Conservation (phyloP, 129 eudicot species). For the Silybum marianum region DNA sequence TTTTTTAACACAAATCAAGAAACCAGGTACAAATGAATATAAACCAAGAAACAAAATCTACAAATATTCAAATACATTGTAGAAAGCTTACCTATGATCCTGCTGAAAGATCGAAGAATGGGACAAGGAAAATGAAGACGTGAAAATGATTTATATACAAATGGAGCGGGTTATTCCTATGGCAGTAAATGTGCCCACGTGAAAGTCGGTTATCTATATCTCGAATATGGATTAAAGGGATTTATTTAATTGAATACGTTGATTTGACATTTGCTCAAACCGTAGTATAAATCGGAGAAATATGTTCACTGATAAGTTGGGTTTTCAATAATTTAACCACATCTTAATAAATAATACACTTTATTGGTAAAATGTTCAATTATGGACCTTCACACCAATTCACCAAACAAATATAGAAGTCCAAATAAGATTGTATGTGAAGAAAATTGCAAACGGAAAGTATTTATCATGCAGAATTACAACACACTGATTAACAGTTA, state of each 20-base stretch:
- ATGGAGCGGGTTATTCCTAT: neutral
- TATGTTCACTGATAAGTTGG: neutral
- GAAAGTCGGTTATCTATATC: neutral
- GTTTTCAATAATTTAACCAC: neutral
- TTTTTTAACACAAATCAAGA: neutral
- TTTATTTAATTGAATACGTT: too few relatives aligned
- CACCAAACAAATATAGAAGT: neutral
- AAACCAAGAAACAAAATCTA: neutral
- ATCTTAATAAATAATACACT: neutral
- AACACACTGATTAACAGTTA: neutral
- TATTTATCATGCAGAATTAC: neutral
- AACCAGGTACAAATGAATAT: too few relatives aligned
- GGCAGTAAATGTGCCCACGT: neutral
- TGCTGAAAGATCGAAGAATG: conserved; percentile 19
- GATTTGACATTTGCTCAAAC: neutral
- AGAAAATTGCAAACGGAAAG: too few relatives aligned
- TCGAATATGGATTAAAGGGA: neutral
- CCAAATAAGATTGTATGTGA: neutral
- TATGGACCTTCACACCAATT: neutral
- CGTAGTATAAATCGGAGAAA: neutral
- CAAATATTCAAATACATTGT: neutral
- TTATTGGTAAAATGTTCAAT: neutral
- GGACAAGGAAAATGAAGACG: conserved; percentile 1
- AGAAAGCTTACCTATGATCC: neutral
- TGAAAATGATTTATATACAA: conserved; percentile 14